phyloP scores from a whole-genome alignment of 805 yeast genomes.

The Diddensiella transvaalensis region DNA sequence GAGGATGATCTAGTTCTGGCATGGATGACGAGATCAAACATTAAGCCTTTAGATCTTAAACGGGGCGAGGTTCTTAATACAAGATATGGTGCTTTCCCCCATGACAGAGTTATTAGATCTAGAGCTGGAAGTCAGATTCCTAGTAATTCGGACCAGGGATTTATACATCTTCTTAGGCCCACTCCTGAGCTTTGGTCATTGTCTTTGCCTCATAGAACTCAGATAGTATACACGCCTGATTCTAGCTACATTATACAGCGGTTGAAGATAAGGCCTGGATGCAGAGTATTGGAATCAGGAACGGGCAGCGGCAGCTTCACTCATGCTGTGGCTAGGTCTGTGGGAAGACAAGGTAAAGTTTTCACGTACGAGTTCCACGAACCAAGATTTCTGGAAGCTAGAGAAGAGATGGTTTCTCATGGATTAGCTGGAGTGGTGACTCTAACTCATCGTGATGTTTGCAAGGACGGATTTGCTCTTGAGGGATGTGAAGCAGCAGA shows the following conservation, averaged over 20 bases:
- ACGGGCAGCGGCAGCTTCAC: constrained; percentile 97
- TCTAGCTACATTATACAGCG: constrained; percentile 87
- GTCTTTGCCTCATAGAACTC: constrained; percentile 96
- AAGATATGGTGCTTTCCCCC: constrained; percentile 87
- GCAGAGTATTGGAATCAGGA: constrained; percentile 91
- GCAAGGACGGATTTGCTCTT: constrained; percentile 76
- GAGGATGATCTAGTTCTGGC: constrained; percentile 86
- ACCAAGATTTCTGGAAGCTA: constrained; percentile 76
- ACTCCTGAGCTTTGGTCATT: constrained; percentile 95
- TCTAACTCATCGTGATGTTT: constrained; percentile 88
- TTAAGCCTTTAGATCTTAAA: constrained; percentile 62
- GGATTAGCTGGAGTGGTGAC: constrained; percentile 59
- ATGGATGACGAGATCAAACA: constrained; percentile 74
- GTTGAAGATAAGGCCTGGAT: constrained; percentile 66
- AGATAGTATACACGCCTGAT: constrained; percentile 95
- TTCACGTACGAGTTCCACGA: constrained; percentile 91
- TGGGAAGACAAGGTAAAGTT: constrained; percentile 55
- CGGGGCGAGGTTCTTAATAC: constrained; percentile 68
- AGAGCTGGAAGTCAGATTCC: constrained; percentile 83
- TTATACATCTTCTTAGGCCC: constrained; percentile 83
- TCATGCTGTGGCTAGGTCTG: constrained; percentile 84
- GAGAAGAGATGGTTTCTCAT: constrained; percentile 70
- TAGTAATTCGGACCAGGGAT: constrained; percentile 63
- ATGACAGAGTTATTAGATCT: constrained; percentile 73
- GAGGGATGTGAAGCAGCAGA: constrained; percentile 27